Base-by-base conservation (phyloP, 768 basidiomycete genomes). In the Amyloporia xantha region DNA sequence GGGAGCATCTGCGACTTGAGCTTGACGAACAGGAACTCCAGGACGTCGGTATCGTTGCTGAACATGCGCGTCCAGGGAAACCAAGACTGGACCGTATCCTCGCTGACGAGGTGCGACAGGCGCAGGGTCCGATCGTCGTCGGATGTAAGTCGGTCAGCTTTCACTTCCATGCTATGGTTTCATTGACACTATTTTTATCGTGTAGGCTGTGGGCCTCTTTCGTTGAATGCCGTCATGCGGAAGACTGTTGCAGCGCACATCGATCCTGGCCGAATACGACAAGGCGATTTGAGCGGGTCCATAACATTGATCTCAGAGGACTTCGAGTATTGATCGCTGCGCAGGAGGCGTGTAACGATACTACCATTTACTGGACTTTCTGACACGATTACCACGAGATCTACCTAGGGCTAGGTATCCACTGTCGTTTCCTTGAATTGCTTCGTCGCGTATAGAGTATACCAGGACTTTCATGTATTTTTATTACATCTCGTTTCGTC, bases 131-230 rank as follows among this genome's bases (percentile, higher is more conserved):
- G 10, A 60, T 85, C 49, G 68, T 82, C 40, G 86, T 90, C 40
- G 82, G 81, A 12, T 86, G 86, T 86, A 58, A 70, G 85, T 76
- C 25, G 23, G n/a, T 30, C 12, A 25, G 17, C 28, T 21, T 26
- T 57, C 43, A 30, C 46, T 46, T 13, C 1, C 38, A 38, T 27
- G 35, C 26, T 21, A 35, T 39, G 17, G 13, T 27, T 3, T 48
- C 9, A 15, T 36, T 44, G 28, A 27, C 33, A n/a, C n/a, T n/a
- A n/a, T n/a, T n/a, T n/a, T n/a, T n/a, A n/a, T n/a, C n/a, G n/a
- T 42, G n/a, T 53, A 85, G 84, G 82, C 56, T 90, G 87, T 58
- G 88, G 87, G 1, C 87, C 87, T 0, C 71, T 73, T 0, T 79
- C 83, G 5, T 69, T 90, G 45, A 84, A 86, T 60, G 79, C 76